Conservation (phyloP, 2,329 filamentous ascomycete species). For the Periconia digitata region DNA sequence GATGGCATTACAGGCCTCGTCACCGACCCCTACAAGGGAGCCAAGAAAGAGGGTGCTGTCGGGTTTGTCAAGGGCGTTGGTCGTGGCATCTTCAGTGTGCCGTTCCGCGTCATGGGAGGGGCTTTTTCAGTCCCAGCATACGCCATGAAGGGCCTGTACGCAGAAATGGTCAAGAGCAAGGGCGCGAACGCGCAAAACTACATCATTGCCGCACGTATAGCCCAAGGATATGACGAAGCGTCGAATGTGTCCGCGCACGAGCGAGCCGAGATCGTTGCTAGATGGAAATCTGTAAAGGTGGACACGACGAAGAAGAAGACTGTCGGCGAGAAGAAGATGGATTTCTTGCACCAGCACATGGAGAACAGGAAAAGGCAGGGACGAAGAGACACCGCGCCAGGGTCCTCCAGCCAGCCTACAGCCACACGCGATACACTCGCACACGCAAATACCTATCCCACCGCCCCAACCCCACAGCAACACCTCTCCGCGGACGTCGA, state of each 20-base stretch:
- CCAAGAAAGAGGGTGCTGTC: conserved; percentile 63
- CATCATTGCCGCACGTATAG: conserved; percentile 73
- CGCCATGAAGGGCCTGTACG: conserved; percentile 78
- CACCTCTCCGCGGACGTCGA: conserved; percentile 20
- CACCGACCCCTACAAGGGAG: conserved; percentile 73
- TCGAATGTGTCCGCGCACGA: conserved; percentile 59
- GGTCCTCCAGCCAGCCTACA: no score
- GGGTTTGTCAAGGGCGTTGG: conserved; percentile 80
- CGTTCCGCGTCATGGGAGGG: conserved; percentile 78
- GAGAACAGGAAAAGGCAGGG: conserved; percentile 39
- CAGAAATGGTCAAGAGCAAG: conserved; percentile 71
- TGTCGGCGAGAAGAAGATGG: conserved; percentile 50
- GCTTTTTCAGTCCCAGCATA: conserved; percentile 70
- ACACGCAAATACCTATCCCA: conserved; percentile 28
- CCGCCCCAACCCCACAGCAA: conserved; percentile 12
- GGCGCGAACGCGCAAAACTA: conserved; percentile 75
- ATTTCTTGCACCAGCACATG: conserved; percentile 51
- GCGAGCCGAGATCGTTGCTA: conserved; percentile 62
- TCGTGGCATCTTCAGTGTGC: conserved; percentile 78
- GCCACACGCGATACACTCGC: no score
- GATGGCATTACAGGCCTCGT: conserved; percentile 81
- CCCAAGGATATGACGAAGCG: conserved; percentile 72
- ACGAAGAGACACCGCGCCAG: conserved; percentile 16
- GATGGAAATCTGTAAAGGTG: conserved; percentile 64
- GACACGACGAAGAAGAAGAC: conserved; percentile 62